phyloP scores from a whole-genome alignment of 2,329 filamentous ascomycete species.

The Aspergillus terreus region DNA sequence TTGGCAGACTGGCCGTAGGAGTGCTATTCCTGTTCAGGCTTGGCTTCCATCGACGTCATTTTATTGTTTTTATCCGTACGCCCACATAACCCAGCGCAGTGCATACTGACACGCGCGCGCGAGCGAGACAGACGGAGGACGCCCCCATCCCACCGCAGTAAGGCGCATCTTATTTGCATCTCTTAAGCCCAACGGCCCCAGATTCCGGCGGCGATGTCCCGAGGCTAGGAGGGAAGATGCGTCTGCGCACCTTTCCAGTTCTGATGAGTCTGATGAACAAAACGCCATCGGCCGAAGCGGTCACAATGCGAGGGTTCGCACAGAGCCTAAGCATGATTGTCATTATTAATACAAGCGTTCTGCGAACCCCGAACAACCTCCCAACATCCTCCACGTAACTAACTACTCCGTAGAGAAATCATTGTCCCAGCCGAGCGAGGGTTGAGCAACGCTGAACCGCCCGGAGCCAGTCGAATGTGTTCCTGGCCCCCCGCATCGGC shows the following conservation, averaged over 20 bases:
- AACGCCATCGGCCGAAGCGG: too few relatives aligned
- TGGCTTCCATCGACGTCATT: not conserved
- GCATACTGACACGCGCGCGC: not conserved
- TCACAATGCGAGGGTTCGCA: not conserved
- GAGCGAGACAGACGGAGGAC: too few relatives aligned
- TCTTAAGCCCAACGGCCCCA: not conserved
- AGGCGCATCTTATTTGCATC: not conserved
- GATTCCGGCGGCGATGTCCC: not conserved
- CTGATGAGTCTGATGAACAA: too few relatives aligned
- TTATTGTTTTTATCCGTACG: not conserved
- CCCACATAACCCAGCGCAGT: not conserved
- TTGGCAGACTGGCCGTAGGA: constrained; percentile 1
- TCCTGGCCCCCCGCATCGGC: constrained; percentile 23
- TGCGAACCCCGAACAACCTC: not conserved
- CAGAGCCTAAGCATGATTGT: not conserved
- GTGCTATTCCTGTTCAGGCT: too few relatives aligned
- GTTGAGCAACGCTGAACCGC: constrained; percentile 8
- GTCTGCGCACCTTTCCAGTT: too few relatives aligned
- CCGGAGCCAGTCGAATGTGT: constrained; percentile 23
- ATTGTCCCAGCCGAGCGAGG: constrained; percentile 4
- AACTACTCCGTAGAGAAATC: not conserved
- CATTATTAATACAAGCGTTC: too few relatives aligned
- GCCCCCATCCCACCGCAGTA: not conserved
- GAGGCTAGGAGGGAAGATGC: not conserved
- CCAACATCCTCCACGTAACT: not conserved